These are phyloP conservation scores for Rhododendron vialii DNA, from an alignment of 148 eudicot genomes.

Conservation along the genomic window DNA sequence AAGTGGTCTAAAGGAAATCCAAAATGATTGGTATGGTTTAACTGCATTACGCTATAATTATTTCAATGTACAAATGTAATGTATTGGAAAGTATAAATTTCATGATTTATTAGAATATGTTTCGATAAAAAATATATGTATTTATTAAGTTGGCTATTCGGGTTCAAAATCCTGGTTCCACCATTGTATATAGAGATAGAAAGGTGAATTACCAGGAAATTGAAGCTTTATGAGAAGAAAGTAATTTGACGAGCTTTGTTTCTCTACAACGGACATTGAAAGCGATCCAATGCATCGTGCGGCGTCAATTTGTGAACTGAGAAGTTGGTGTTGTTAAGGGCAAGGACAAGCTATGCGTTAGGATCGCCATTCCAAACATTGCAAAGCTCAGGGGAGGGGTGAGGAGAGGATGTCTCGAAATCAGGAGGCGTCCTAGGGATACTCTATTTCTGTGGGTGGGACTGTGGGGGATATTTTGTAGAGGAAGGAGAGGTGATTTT, in stretches of 20 bases:
- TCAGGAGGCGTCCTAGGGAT: neutral
- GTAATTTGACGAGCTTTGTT: neutral
- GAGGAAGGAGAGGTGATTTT: neutral
- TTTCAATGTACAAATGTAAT: too few relatives aligned
- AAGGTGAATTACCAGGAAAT: slow-evolving; percentile 1
- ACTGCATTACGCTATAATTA: too few relatives aligned
- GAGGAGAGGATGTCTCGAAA: neutral
- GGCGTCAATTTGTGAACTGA: neutral
- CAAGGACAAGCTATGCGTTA: neutral
- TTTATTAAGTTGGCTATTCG: too few relatives aligned
- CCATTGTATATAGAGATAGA: neutral
- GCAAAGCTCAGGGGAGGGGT: neutral
- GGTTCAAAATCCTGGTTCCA: too few relatives aligned
- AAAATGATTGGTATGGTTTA: too few relatives aligned
- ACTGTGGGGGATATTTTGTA: neutral
- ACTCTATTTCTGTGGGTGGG: neutral
- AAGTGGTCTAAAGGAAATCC: too few relatives aligned
- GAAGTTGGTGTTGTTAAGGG: neutral
- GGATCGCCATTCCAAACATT: slow-evolving; percentile 18
- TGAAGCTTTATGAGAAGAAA: neutral
- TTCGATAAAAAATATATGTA: too few relatives aligned
- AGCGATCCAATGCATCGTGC: neutral
- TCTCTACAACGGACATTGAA: neutral
- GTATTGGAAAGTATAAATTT: too few relatives aligned
- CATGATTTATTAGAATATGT: too few relatives aligned